Evolutionary conservation across 2,329 filamentous ascomycete species (phyloP).

Genomic region (Fusarium verticillioides): DNA sequence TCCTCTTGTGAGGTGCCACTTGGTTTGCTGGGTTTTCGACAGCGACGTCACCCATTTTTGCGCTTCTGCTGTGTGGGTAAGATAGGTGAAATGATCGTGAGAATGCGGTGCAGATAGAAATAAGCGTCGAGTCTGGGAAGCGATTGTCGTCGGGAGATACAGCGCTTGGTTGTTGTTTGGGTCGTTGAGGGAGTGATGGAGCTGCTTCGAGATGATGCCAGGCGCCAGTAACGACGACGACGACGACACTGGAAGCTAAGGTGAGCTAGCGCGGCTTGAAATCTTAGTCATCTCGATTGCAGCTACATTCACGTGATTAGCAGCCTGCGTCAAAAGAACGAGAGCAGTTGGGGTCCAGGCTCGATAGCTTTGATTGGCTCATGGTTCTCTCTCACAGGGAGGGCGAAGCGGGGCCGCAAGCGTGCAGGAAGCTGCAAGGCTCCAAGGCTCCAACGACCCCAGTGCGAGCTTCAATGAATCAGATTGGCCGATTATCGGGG

Average conservation of each 20-base stretch:
- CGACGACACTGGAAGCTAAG: conserved; percentile 44
- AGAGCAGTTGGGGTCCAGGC: background rate
- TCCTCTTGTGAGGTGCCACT: conserved; percentile 82
- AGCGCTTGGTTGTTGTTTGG: conserved; percentile 25
- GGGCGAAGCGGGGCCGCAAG: conserved; percentile 27
- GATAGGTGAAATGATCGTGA: background rate
- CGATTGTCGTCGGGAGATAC: conserved; percentile 20
- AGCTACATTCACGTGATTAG: conserved; percentile 32
- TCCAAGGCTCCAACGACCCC: conserved; percentile 31
- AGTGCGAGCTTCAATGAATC: conserved; percentile 3
- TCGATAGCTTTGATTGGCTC: conserved; percentile 33
- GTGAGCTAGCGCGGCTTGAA: conserved; percentile 25
- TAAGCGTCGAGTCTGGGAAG: background rate
- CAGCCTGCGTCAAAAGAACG: background rate
- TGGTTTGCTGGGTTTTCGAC: conserved; percentile 83
- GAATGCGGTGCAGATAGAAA: background rate
- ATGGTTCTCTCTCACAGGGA: background rate
- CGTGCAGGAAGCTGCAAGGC: conserved; percentile 29
- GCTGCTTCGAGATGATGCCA: conserved; percentile 44
- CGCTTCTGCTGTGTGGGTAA: conserved; percentile 20
- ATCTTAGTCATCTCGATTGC: conserved; percentile 39
- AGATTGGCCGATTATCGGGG: conserved; percentile 38
- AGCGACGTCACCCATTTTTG: conserved; percentile 84
- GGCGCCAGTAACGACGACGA: conserved; percentile 47
- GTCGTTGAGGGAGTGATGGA: conserved; percentile 35